phyloP scores from a whole-genome alignment of 371 early-diverging fungal genomes.

The Mucor sp. region DNA sequence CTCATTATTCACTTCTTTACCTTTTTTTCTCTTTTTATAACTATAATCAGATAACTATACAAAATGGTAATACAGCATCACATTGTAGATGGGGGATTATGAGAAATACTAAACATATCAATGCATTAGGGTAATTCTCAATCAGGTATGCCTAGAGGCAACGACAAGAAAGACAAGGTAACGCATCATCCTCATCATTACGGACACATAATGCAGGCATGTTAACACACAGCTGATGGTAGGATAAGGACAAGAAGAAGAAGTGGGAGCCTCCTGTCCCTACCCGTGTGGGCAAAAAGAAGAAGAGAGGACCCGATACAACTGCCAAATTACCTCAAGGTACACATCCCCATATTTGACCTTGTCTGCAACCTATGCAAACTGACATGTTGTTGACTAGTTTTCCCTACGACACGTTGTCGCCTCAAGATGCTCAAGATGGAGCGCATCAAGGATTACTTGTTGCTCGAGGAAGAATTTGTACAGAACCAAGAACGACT shows the following conservation, averaged over 20 bases:
- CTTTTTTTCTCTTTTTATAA: slow-evolving; percentile 7
- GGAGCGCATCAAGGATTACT: slow-evolving; percentile 97
- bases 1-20: not conserved
- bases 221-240: not conserved
- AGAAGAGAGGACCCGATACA: slow-evolving; percentile 96
- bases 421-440: slow-evolving; percentile 95
- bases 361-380: too few species aligned
- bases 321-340: slow-evolving; percentile 92
- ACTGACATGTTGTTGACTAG: slow-evolving; percentile 41
- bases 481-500: slow-evolving; percentile 96
- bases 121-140: slow-evolving; percentile 74
- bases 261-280: slow-evolving; percentile 99
- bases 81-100: not conserved
- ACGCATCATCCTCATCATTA: not conserved
- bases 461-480: slow-evolving; percentile 98
- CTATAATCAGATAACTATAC: not conserved
- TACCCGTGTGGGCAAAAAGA: slow-evolving; percentile 96
- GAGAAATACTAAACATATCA: not conserved
- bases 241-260: slow-evolving; percentile 88
- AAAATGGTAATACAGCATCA: not conserved
- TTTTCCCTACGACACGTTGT: slow-evolving; percentile 96
- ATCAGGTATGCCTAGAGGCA: slow-evolving; percentile 68
- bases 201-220: not conserved
- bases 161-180: slow-evolving; percentile 68
- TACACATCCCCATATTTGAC: slow-evolving; percentile 25